A percentile compares a stretch with the other conserved stretches of the same genome.
Conservation (phyloP, 2,329 filamentous ascomycete species). For the Fusarium verrucosum region DNA sequence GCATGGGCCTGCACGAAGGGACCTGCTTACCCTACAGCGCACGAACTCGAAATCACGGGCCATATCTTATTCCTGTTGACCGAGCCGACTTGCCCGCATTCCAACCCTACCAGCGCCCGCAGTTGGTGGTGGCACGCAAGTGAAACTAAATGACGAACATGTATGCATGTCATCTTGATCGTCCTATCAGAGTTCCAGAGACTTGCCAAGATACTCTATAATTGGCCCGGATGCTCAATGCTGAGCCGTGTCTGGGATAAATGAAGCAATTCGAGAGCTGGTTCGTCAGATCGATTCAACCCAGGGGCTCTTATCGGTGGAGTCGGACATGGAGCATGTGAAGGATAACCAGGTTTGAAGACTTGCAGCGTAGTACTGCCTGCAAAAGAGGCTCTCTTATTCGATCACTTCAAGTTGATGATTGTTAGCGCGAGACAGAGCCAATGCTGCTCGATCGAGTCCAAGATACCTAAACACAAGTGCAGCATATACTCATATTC, state of each 20-base stretch:
- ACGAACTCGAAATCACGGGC: background rate
- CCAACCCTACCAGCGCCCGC: constrained; percentile 16
- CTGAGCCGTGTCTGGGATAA: constrained; percentile 6
- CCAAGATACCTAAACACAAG: background rate
- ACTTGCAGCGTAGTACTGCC: constrained; percentile 10
- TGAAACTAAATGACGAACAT: constrained; percentile 33
- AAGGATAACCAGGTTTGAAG: constrained; percentile 11
- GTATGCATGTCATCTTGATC: constrained; percentile 7
- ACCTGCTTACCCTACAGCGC: constrained; percentile 27
- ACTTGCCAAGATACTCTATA: constrained; percentile 1
- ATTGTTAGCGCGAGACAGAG: constrained; percentile 12
- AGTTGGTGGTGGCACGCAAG: background rate
- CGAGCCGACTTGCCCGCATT: constrained; percentile 18
- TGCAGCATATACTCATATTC: background rate
- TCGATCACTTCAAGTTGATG: constrained; percentile 9
- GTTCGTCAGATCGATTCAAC: constrained; percentile 8
- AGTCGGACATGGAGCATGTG: constrained; percentile 13
- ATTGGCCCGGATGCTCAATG: constrained; percentile 8
- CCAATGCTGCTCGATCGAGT: background rate
- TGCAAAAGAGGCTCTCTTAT: background rate
- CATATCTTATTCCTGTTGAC: constrained; percentile 13
- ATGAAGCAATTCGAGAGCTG: background rate
- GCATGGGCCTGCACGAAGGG: constrained; percentile 2
- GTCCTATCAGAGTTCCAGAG: constrained; percentile 10
- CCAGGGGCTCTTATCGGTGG: constrained; percentile 2